Evolutionary conservation across 345 rosid genomes (phyloP).

Genomic region (Cardamine occulta): DNA sequence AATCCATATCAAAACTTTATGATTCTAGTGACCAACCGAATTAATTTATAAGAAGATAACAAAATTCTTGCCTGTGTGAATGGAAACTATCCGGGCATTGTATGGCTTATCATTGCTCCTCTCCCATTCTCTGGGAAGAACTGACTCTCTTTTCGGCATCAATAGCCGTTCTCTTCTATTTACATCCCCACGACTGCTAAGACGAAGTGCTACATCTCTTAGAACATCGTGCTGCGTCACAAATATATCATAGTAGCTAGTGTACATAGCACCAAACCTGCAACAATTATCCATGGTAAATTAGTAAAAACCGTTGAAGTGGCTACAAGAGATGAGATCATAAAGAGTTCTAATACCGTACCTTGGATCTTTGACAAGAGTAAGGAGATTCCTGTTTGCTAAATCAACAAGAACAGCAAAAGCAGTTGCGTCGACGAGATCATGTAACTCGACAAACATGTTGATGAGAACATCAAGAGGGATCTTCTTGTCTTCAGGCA

Average conservation of each 20-base stretch:
- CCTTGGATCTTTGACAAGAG: conserved; percentile 81
- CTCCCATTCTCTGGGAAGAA: conserved; percentile 85
- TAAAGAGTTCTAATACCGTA: conserved; percentile 33
- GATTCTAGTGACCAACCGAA: neutral
- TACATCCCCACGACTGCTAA: conserved; percentile 53
- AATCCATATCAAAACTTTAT: neutral
- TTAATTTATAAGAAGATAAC: too few species aligned
- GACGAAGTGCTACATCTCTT: conserved; percentile 80
- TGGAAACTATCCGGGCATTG: conserved; percentile 73
- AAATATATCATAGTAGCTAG: conserved; percentile 70
- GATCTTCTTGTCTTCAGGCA: conserved; percentile 92
- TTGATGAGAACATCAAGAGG: conserved; percentile 82
- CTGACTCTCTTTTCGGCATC: conserved; percentile 68
- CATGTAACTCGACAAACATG: conserved; percentile 78
- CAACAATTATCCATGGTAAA: conserved; percentile 17
- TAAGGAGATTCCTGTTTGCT: conserved; percentile 76
- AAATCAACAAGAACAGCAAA: conserved; percentile 76
- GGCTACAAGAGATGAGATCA: conserved; percentile 16
- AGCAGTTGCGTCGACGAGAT: conserved; percentile 68
- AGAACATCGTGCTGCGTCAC: conserved; percentile 86
- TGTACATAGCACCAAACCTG: conserved; percentile 72
- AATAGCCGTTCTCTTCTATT: conserved; percentile 59
- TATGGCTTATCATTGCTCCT: conserved; percentile 61
- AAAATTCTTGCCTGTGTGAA: conserved; percentile 62
- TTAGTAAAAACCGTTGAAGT: neutral